A percentile compares a stretch with the other conserved stretches of the same genome.
phyloP scores from a whole-genome alignment of 2,329 filamentous ascomycete genomes.

The Neofusicoccum sp. region DNA sequence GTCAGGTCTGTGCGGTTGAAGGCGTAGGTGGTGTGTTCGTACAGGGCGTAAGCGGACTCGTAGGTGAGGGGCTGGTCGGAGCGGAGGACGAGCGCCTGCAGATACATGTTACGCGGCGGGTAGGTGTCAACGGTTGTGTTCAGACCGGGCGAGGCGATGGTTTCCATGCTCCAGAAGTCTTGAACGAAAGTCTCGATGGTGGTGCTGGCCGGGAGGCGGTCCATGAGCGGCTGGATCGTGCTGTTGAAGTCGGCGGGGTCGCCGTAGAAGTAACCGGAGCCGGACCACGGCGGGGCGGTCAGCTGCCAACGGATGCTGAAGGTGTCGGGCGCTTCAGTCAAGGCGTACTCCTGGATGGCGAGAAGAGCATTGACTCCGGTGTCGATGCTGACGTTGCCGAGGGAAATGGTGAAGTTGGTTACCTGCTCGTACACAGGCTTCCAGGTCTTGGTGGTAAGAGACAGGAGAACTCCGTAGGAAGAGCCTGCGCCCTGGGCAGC shows the following conservation, averaged over 20 bases:
- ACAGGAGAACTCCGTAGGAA: slow-evolving; percentile 26
- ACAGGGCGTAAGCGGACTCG: slow-evolving; percentile 24
- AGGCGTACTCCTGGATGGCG: slow-evolving; percentile 25
- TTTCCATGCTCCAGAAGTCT: slow-evolving; percentile 28
- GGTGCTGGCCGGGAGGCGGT: slow-evolving; percentile 24
- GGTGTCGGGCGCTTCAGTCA: slow-evolving; percentile 26
- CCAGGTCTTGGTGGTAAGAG: slow-evolving; percentile 26
- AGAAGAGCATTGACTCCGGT: slow-evolving; percentile 24
- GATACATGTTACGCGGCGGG: slow-evolving; percentile 25
- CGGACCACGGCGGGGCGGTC: slow-evolving; percentile 23
- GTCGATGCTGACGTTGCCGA: slow-evolving; percentile 22
- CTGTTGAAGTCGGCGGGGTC: slow-evolving; percentile 26
- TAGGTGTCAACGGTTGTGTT: slow-evolving; percentile 24
- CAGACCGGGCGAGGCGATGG: background rate
- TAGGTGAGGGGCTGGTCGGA: slow-evolving; percentile 24
- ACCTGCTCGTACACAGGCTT: slow-evolving; percentile 21
- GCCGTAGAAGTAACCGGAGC: slow-evolving; percentile 27
- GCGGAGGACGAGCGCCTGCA: slow-evolving; percentile 25
- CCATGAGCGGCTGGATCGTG: slow-evolving; percentile 23
- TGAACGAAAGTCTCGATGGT: slow-evolving; percentile 23
- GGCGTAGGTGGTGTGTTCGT: slow-evolving; percentile 20
- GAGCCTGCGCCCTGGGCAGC: slow-evolving; percentile 25
- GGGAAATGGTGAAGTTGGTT: slow-evolving; percentile 26
- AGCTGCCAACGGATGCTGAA: slow-evolving; percentile 26
- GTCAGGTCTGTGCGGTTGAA: slow-evolving; percentile 27